phyloP scores from a whole-genome alignment of 129 eudicot species.

The Pittosporum tobira region DNA sequence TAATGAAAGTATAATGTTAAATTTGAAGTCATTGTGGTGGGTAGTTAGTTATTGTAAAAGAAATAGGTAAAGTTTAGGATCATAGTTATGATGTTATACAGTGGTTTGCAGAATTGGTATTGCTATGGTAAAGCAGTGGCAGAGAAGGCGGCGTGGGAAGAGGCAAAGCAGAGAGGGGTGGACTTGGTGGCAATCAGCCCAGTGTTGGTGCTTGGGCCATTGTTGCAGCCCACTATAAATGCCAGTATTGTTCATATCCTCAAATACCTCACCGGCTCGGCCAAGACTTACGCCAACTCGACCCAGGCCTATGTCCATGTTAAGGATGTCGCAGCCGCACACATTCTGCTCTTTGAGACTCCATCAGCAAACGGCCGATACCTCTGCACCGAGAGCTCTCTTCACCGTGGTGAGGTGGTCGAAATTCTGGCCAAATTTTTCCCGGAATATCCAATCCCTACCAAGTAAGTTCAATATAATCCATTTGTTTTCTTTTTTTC shows the following conservation, averaged over 20 bases:
- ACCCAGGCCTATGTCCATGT: constrained; percentile 88
- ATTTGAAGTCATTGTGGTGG: no score
- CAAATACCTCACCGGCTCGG: constrained; percentile 78
- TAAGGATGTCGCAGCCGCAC: constrained; percentile 84
- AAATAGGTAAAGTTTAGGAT: constrained; percentile 25
- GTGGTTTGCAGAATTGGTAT: constrained; percentile 64
- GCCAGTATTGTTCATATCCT: constrained; percentile 78
- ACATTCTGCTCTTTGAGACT: constrained; percentile 63
- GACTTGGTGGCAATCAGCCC: constrained; percentile 73
- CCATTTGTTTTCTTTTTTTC: background rate
- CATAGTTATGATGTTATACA: background rate
- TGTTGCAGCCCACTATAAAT: constrained; percentile 69
- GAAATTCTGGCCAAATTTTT: constrained; percentile 78
- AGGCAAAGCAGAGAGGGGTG: constrained; percentile 64
- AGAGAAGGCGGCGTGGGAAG: constrained; percentile 79
- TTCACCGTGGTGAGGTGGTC: constrained; percentile 86
- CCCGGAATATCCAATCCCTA: constrained; percentile 86
- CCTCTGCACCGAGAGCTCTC: constrained; percentile 77
- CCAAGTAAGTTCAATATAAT: constrained; percentile 52
- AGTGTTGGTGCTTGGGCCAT: constrained; percentile 70
- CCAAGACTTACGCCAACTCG: constrained; percentile 72
- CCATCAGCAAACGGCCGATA: constrained; percentile 75
- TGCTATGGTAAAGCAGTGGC: constrained; percentile 95
- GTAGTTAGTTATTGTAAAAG: no score
- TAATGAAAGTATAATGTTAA: no score